Percentiles rank a stretch among this genome's conserved stretches.
These are phyloP conservation scores for Ocimum tenuiflorum DNA, from an alignment of 257 asterid genomes.

Conservation along the genomic window DNA sequence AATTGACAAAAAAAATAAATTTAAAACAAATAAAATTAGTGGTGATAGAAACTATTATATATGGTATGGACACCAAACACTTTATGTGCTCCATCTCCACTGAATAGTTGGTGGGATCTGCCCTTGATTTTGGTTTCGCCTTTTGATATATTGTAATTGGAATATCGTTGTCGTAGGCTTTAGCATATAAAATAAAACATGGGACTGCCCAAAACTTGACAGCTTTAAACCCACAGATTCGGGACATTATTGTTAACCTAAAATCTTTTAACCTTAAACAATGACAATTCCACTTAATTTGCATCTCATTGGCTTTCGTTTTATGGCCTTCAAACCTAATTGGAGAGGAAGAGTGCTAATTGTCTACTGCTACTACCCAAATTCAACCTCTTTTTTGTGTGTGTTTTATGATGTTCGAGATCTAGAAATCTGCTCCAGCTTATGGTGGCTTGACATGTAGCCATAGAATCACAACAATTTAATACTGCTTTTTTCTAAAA, in stretches of 20 bases:
- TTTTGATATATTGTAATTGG: constrained; percentile 3
- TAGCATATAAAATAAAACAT: constrained; percentile 6
- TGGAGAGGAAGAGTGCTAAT: too few species aligned
- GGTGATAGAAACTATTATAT: too few species aligned
- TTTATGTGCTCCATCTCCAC: constrained; percentile 23
- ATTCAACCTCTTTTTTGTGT: not conserved
- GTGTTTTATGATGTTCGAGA: not conserved
- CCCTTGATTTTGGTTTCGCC: constrained; percentile 16
- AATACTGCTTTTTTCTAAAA: too few species aligned
- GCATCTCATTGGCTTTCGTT: constrained; percentile 16
- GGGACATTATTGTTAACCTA: constrained; percentile 17
- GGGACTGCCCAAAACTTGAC: constrained; percentile 27
- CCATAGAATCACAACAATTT: too few species aligned
- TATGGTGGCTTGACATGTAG: not conserved
- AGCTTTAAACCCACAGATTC: constrained; percentile 28
- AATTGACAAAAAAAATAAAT: too few species aligned
- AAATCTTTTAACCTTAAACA: constrained; percentile 23
- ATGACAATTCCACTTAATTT: constrained; percentile 24
- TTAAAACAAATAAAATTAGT: too few species aligned
- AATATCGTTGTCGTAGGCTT: not conserved
- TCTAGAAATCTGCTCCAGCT: not conserved
- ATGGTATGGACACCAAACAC: too few species aligned
- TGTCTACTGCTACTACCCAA: too few species aligned
- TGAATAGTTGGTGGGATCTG: constrained; percentile 39
- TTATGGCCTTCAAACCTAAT: constrained; percentile 5